A percentile compares a stretch with the other conserved stretches of the same genome.
Evolutionary conservation across 2,329 filamentous ascomycete genomes (phyloP).

Genomic region (Colletotrichum noveboracense): DNA sequence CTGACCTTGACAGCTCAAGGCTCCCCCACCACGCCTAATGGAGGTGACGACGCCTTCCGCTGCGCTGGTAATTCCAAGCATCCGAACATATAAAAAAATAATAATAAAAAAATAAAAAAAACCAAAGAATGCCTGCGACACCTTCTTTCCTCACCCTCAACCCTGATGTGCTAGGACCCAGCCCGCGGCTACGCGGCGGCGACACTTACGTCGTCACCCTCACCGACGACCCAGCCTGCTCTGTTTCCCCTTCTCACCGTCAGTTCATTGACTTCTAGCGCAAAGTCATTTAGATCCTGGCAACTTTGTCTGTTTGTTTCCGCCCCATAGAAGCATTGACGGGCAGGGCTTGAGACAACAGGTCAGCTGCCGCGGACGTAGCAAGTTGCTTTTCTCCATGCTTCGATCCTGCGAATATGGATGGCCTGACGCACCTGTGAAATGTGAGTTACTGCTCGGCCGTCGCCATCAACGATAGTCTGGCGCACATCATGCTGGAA

Average conservation of each 20-base stretch:
- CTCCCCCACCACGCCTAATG: neutral
- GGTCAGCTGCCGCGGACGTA: neutral
- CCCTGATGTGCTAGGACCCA: neutral
- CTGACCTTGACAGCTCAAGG: neutral
- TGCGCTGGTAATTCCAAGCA: neutral
- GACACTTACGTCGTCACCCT: neutral
- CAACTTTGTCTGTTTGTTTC: neutral
- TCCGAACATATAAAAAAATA: no score
- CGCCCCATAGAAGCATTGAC: neutral
- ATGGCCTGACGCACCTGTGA: neutral
- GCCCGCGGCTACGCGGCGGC: neutral
- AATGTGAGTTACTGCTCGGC: neutral
- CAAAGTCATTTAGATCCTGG: neutral
- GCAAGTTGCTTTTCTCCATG: neutral
- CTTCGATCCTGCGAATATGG: neutral
- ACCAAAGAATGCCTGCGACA: neutral
- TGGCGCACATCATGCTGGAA: neutral
- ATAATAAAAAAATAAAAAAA: no score
- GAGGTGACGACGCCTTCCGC: slow-evolving; percentile 9
- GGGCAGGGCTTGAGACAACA: neutral
- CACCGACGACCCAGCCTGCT: neutral
- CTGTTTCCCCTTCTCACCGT: neutral
- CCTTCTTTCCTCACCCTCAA: neutral
- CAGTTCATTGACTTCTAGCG: neutral
- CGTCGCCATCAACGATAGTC: neutral